Conservation (phyloP, 805 yeast genomes). For the Cyberlindnera maritima region DNA sequence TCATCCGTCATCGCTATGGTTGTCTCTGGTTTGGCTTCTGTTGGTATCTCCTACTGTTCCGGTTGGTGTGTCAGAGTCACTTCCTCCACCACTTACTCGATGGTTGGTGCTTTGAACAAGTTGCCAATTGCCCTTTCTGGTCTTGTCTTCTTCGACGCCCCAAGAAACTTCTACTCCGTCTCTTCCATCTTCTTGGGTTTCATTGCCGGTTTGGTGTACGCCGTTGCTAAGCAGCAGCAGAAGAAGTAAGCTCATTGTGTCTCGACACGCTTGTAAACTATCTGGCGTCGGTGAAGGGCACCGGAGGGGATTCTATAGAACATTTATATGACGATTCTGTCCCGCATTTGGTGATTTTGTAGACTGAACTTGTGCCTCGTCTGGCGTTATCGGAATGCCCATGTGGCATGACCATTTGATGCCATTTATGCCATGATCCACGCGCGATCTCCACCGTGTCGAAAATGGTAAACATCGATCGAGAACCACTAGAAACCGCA, state of each 20-base stretch:
- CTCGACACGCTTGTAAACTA: no score
- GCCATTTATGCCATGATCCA: no score
- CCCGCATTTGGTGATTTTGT: no score
- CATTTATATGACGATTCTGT: no score
- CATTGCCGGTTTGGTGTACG: constrained; percentile 92
- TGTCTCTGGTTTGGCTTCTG: constrained; percentile 90
- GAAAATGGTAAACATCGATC: background rate
- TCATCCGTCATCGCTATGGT: constrained; percentile 75
- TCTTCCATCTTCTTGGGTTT: constrained; percentile 92
- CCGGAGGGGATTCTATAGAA: no score
- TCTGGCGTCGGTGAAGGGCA: no score
- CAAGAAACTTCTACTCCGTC: constrained; percentile 88
- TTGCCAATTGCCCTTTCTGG: constrained; percentile 97
- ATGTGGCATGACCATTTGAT: no score
- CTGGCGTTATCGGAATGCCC: no score
- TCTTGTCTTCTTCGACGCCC: constrained; percentile 89
- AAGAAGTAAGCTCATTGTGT: constrained; percentile 3
- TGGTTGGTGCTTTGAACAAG: constrained; percentile 99
- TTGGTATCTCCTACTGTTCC: constrained; percentile 97
- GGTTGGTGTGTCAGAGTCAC: constrained; percentile 99
- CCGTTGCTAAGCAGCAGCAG: constrained; percentile 86
- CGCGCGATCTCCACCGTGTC: background rate
- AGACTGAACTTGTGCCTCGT: no score
- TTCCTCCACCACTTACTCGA: constrained; percentile 95
- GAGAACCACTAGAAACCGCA: no score